Conservation (phyloP, 2,329 filamentous ascomycete species). For the Alternaria consortialis region DNA sequence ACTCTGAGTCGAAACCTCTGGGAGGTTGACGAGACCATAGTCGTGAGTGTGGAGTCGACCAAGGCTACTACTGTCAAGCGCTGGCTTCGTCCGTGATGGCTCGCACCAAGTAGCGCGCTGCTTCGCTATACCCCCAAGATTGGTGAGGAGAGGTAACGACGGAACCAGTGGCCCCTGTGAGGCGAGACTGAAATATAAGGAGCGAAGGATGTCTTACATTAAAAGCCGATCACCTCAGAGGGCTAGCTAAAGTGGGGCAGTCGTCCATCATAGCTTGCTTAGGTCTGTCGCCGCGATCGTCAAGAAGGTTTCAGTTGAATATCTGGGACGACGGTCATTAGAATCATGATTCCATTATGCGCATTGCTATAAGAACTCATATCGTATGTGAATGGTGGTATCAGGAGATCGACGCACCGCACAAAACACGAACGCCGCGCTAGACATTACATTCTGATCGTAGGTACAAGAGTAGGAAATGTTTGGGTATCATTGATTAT, state of each 20-base stretch:
- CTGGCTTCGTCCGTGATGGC: constrained; percentile 1
- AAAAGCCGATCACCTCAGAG: not conserved
- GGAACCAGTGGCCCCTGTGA: not conserved
- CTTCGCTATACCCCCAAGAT: not conserved
- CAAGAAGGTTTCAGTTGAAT: not conserved
- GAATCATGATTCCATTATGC: constrained; percentile 3
- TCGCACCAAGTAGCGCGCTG: not conserved
- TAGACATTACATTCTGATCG: constrained; percentile 10
- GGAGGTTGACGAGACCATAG: not conserved
- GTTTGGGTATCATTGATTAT: constrained; percentile 10
- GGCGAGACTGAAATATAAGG: not conserved
- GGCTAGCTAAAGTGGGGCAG: not conserved
- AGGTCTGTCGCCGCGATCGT: not conserved
- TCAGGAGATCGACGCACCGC: not conserved
- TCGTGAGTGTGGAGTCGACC: not conserved
- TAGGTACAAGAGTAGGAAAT: constrained; percentile 1
- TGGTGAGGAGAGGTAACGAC: not conserved
- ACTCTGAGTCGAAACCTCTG: not conserved
- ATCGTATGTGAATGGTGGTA: not conserved
- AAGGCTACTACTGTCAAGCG: not conserved
- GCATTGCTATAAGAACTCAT: not conserved
- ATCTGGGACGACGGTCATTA: not conserved
- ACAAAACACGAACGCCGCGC: constrained; percentile 12
- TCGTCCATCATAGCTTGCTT: not conserved
- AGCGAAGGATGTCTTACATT: not conserved